Conservation (phyloP, 768 basidiomycete species). For the Serendipita sp. region DNA sequence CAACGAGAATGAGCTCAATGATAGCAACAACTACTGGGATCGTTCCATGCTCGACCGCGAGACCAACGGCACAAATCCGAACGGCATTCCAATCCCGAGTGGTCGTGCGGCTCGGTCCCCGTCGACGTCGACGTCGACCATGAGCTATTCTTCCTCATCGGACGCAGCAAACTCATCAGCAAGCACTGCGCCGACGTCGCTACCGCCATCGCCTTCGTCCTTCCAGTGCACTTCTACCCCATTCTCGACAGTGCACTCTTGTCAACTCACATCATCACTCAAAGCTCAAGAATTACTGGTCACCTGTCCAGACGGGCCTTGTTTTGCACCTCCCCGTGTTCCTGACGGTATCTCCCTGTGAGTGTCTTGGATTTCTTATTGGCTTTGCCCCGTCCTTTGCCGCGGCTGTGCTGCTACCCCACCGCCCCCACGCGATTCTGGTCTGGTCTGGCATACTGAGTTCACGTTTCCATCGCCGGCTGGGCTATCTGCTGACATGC, state of each 20-base stretch:
- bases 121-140: constrained; percentile 10
- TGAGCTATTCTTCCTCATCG: constrained; percentile 13
- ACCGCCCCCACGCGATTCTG: background rate
- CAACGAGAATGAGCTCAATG: constrained; percentile 19
- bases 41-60: constrained; percentile 13
- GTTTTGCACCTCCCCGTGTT: constrained; percentile 54
- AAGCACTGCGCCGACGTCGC: constrained; percentile 2
- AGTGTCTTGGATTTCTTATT: constrained; percentile 7
- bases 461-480: background rate
- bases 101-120: constrained; percentile 4
- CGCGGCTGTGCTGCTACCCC: background rate
- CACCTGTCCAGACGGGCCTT: constrained; percentile 26
- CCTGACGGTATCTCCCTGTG: constrained; percentile 40
- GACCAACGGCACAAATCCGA: constrained; percentile 12
- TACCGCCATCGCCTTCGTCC: constrained; percentile 6
- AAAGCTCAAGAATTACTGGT: constrained; percentile 23
- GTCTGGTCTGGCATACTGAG: background rate
- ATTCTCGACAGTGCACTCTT: constrained; percentile 10
- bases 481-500: constrained; percentile 6
- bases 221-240: constrained; percentile 1
- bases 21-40: background rate
- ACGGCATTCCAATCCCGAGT: constrained; percentile 18
- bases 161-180: background rate
- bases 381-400: background rate
- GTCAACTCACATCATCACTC: constrained; percentile 20